phyloP scores from a whole-genome alignment of 78 protist species.

The Acrasis kona region DNA sequence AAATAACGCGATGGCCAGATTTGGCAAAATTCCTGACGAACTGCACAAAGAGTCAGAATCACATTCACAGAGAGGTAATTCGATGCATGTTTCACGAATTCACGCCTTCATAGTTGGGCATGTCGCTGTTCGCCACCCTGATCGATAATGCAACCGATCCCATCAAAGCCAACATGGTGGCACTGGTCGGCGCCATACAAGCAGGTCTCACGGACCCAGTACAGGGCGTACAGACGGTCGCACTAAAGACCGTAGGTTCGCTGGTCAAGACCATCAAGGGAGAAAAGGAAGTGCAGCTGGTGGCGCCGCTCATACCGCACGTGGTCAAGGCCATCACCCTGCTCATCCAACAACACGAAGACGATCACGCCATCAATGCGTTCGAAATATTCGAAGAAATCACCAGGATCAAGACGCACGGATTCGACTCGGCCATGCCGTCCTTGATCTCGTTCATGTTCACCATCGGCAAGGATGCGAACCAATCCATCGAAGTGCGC shows the following conservation, averaged over 20 bases:
- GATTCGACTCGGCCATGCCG: background rate
- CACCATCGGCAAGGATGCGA: background rate
- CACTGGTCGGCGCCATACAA: background rate
- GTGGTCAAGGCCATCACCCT: too few relatives aligned
- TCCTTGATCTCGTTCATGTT: background rate
- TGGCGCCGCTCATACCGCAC: too few relatives aligned
- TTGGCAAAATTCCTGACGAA: background rate
- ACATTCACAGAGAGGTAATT: background rate
- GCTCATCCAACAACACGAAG: too few relatives aligned
- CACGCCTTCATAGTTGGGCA: too few relatives aligned
- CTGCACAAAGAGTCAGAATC: background rate
- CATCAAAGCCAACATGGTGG: background rate
- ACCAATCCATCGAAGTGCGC: background rate
- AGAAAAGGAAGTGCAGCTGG: too few relatives aligned
- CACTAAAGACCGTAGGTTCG: background rate
- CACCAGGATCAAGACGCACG: background rate
- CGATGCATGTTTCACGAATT: too few relatives aligned
- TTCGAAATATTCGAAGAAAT: too few relatives aligned
- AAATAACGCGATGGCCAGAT: background rate
- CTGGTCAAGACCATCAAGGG: background rate
- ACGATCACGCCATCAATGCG: too few relatives aligned
- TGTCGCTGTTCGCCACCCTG: background rate
- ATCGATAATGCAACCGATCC: background rate
- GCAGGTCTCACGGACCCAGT: background rate
- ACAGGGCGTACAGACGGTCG: background rate